Conservation (phyloP, 495 filamentous ascomycete species). For the Hyphodiscus hymeniophilus region DNA sequence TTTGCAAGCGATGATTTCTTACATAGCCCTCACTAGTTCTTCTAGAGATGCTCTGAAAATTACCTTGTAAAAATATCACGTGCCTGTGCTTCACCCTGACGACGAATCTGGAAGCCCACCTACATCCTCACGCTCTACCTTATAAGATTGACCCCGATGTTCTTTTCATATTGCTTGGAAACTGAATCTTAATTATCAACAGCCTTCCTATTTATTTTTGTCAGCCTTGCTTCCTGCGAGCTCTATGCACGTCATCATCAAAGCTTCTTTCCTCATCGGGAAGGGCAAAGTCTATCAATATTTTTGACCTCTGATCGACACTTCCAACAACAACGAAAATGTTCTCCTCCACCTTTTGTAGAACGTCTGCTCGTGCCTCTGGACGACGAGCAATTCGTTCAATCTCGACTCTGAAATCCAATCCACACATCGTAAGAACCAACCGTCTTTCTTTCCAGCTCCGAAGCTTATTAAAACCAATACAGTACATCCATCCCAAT, state of each 20-base stretch:
- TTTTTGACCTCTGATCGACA: not conserved
- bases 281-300: not conserved
- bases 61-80: not conserved
- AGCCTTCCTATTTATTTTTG: too few species aligned
- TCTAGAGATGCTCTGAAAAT: not conserved
- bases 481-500: slow-evolving; percentile 22
- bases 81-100: not conserved
- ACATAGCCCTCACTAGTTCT: not conserved
- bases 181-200: too few species aligned
- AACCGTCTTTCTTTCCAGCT: not conserved
- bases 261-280: slow-evolving; percentile 2
- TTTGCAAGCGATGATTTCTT: slow-evolving; percentile 18
- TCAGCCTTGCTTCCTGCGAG: not conserved
- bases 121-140: too few species aligned
- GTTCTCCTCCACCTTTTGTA: slow-evolving; percentile 10
- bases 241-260: not conserved
- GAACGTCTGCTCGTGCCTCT: not conserved
- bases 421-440: slow-evolving; percentile 39
- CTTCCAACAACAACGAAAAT: slow-evolving; percentile 1
- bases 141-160: too few species aligned
- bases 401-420: slow-evolving; percentile 46
- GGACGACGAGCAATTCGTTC: slow-evolving; percentile 5
- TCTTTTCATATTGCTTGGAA: too few species aligned
- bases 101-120: too few species aligned
- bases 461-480: slow-evolving; percentile 1